Conservation (phyloP, 192 early-diverging fungal genomes). For the Kickxella alabastrina region DNA sequence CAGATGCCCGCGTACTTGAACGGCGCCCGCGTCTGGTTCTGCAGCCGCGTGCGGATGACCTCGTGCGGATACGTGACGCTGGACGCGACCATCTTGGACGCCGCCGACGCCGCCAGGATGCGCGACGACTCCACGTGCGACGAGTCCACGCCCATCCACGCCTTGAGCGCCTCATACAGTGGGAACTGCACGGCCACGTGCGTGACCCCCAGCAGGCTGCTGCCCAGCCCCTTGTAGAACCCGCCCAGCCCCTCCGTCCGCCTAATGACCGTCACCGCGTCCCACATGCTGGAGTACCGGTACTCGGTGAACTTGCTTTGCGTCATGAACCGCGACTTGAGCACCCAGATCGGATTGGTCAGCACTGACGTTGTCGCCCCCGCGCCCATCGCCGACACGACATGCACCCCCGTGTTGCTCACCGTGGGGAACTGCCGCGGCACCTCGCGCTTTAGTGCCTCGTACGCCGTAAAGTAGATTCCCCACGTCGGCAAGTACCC, state of each 20-base stretch:
- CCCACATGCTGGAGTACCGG: conserved; percentile 73
- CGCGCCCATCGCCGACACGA: conserved; percentile 83
- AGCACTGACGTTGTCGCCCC: conserved; percentile 70
- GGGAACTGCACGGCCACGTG: conserved; percentile 96
- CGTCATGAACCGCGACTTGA: conserved; percentile 87
- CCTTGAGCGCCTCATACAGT: conserved; percentile 88
- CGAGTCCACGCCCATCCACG: conserved; percentile 15
- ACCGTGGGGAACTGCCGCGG: conserved; percentile 6
- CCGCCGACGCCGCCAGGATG: conserved; percentile 77
- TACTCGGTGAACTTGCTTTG: conserved; percentile 71
- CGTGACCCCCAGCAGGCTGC: conserved; percentile 85
- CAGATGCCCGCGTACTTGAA: conserved; percentile 80
- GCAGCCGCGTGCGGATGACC: conserved; percentile 87
- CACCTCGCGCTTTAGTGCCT: conserved; percentile 62
- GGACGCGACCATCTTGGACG: conserved; percentile 87
- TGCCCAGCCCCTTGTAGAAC: conserved; percentile 90
- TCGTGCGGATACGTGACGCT: conserved; percentile 94
- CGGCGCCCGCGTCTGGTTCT: conserved; percentile 73
- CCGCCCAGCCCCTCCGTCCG: conserved; percentile 71
- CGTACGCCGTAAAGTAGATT: conserved; percentile 90
- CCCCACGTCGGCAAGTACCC: conserved; percentile 90
- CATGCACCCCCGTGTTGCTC: conserved; percentile 59
- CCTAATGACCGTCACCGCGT: conserved; percentile 79
- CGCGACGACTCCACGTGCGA: conserved; percentile 35
- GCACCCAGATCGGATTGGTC: conserved; percentile 91